Base-by-base conservation (phyloP, 2,329 filamentous ascomycete species). In the Curvularia sp. region DNA sequence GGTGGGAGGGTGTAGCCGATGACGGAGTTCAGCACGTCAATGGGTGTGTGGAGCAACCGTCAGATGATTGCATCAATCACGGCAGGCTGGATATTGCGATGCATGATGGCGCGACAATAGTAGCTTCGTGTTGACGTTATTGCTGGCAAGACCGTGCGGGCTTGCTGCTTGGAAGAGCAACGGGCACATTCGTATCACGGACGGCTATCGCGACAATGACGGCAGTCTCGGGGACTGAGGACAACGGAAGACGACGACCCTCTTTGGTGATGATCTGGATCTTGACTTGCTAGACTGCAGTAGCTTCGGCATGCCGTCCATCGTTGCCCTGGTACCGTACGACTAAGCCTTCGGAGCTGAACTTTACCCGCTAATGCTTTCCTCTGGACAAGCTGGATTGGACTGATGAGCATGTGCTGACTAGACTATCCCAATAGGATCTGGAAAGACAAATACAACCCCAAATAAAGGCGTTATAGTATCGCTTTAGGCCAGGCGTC, bases 391-490 rank as follows among this genome's bases (percentile, higher is more conserved):
- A 53, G 50, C 48, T 26, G 47, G 12, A 39, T 41, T 41, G 22
- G 43, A 28, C 24, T 24, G 53, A 43, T 31, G 48, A 41, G 44
- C 48, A 26, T 69, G 70, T 71, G 73, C 73, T 75, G 52, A 75
- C 69, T 20, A 61, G 28, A 55, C 18, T 31, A 22, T 53, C 41
- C 47, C 41, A 43, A 46, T 74, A 96, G 92, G 93, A 97, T 98
- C 74, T 97, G 94, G 92, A 98, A 98, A 78, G 93, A 96, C 63
- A 98, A 98, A 80, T 97, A 98, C 80, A 85, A 83, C 63, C 82
- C 83, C 20, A 82, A 83, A 72, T 81, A 73, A 63, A 20, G 18
- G 30, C 55, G 38, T 58, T 53, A 18, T 46, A 41, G 51, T 39
- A 48, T 44, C 49, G 49, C n/a, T 53, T 57, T 48, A 30, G 48